Evolutionary conservation across 2,329 filamentous ascomycete genomes (phyloP).

Genomic region (Trichoderma citrinoviride): DNA sequence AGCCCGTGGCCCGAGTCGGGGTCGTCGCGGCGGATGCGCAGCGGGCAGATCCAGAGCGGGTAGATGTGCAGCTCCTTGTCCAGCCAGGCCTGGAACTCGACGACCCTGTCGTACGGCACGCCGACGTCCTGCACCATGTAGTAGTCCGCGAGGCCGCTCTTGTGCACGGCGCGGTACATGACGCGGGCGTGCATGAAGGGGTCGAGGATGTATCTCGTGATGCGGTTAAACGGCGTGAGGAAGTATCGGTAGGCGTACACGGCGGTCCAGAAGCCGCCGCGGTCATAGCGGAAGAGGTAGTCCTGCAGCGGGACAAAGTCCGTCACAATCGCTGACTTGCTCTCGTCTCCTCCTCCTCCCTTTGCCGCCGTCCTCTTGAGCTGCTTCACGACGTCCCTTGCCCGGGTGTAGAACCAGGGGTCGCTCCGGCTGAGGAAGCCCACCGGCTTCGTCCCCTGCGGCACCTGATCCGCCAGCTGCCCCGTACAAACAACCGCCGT

Average conservation of each 20-base stretch:
- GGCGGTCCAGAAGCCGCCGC: conserved; percentile 67
- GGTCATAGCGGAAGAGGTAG: conserved; percentile 70
- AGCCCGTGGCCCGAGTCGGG: conserved; percentile 46
- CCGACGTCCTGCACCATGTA: conserved; percentile 66
- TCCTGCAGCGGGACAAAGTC: conserved; percentile 62
- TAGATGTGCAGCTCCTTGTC: conserved; percentile 47
- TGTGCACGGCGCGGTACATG: conserved; percentile 64
- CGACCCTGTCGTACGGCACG: conserved; percentile 44
- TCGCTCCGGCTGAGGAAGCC: conserved; percentile 59
- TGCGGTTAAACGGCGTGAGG: conserved; percentile 60
- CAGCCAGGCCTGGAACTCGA: conserved; percentile 49
- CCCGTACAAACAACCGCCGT: conserved; percentile 61
- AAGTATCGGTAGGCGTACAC: conserved; percentile 63
- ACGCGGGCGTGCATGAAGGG: conserved; percentile 61
- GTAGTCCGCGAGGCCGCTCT: conserved; percentile 56
- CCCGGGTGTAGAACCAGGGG: conserved; percentile 74
- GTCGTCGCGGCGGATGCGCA: conserved; percentile 44
- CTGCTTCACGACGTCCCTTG: conserved; percentile 41
- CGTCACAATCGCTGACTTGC: conserved; percentile 29
- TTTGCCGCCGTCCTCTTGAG: conserved; percentile 26
- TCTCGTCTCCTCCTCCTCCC: not conserved
- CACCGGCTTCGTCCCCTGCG: conserved; percentile 34
- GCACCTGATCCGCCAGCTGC: conserved; percentile 49
- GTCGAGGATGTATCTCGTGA: conserved; percentile 61
- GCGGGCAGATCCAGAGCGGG: conserved; percentile 56